Evolutionary conservation across 192 early-diverging fungal genomes (phyloP), one percentile per base, ranked within the genome.

Genomic region (Anaeromyces robustus): DNA sequence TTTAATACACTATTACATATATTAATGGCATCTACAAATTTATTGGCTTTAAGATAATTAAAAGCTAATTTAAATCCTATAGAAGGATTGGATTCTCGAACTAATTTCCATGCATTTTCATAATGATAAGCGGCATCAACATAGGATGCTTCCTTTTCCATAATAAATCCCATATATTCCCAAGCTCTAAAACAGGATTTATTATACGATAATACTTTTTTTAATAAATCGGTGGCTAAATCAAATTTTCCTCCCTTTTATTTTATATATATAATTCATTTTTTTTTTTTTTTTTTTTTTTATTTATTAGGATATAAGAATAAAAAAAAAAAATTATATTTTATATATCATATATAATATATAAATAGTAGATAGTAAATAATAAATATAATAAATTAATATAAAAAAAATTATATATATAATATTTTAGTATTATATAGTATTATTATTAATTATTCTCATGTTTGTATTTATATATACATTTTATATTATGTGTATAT

Each of bases 61-160:
- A 89, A 90, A 0, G 89, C 89, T 29, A 90, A 79, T 81, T 90
- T 90, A 82, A 84, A 90, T 26, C 89, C 89, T 34, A 88, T 88
- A 1, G 85, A 80, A 28, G 89, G 84, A 82, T 87, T 89, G 17
- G 85, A 77, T 79, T 89, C 84, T 18, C 84, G 30, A 30, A 88
- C 84, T 30, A 89, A 80, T 39, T 84, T 85, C 88, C 88, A 90
- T 19, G 86, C 86, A n/a, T 52, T 83, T 22, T 84, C 83, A 83
- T 90, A 90, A 37, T 86, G 79, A 22, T 85, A 81, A 4, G 89
- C 86, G 4, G 89, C 89, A 77, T 89, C 88, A 52, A 84, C 85
- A 81, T 86, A 88, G 0, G 87, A 83, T 1, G 85, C 82, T 79
- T 89, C 87, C 83, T 89, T 89, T 79, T 90, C 89, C 87, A 88